Evolutionary conservation across 225 moss, liverwort and hornwort species (phyloP), one percentile per base, ranked within the genome.

Genomic region (Anthoceros angustus): DNA sequence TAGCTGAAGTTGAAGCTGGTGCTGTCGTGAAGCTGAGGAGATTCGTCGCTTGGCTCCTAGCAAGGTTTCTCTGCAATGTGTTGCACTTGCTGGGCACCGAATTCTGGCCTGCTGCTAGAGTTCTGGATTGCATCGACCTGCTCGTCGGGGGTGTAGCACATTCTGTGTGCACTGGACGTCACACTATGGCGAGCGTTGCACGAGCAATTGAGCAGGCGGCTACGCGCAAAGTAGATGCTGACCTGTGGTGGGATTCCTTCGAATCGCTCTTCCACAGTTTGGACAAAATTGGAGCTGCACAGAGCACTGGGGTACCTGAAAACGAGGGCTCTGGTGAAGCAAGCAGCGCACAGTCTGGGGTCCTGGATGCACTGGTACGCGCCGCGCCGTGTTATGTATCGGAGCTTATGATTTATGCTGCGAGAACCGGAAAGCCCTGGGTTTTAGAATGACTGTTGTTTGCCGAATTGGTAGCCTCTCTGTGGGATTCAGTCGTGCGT

Each of bases 171-270:
- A n/a, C 16, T 32, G 42, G 24, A 18, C 41, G 26, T 2, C 11
- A 24, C 46, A 4, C 26, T n/a, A 98, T 98, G 95, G 88, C 95
- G 69, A 98, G 85, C 77, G 88, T 91, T 18, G 95, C 88, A 26
- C 81, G 87, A 39, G 95, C 91, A 63, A 89, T 89, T 45, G 91
- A 98, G 82, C 84, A 87, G 78, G 91, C 86, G 7, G 83, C 91
- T 41, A 75, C 82, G 24, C 74, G 75, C n/a, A 85, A 86, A 25
- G 85, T 78, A 46, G 77, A 68, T 55, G 81, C 64, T 11, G 74
- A 79, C 7, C 76, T 98, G 9, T 98, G 95, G 95, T 98, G 95
- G 95, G 84, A 92, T 23, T 84, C 92, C 12, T 86, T 88, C 67
- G 80, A 74, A 26, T 43, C 72, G 41, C 66, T 81, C 0, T 98